Conservation (phyloP, 805 yeast species). For the Diddensiella transvaalensis region DNA sequence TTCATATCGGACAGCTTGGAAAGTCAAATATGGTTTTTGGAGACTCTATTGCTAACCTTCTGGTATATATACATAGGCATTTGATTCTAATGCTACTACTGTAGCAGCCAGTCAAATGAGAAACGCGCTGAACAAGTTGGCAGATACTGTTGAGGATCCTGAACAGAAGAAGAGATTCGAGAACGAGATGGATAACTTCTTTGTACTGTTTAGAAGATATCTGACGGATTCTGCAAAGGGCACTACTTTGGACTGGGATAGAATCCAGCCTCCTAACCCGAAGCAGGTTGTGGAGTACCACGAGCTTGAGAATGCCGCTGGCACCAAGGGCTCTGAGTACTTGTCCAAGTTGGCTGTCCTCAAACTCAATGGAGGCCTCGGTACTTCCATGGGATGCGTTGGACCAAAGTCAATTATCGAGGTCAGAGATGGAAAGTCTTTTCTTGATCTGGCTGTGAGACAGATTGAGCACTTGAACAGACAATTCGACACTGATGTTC, state of each 20-base stretch:
- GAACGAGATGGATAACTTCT: constrained; percentile 90
- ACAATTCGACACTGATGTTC: constrained; percentile 87
- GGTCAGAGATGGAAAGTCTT: constrained; percentile 97
- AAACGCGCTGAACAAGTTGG: constrained; percentile 83
- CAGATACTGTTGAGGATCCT: constrained; percentile 67
- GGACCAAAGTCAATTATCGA: constrained; percentile 97
- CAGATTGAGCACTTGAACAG: constrained; percentile 95
- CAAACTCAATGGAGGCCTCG: constrained; percentile 96
- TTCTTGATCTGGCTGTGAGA: constrained; percentile 90
- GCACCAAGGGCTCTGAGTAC: constrained; percentile 39
- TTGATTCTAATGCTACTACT: constrained; percentile 90
- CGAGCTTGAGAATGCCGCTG: constrained; percentile 42
- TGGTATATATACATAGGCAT: constrained; percentile 46
- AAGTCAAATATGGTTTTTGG: too few relatives aligned
- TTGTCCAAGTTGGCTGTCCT: constrained; percentile 87
- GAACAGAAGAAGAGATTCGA: constrained; percentile 56
- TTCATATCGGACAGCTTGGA: too few relatives aligned
- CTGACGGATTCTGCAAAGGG: constrained; percentile 85
- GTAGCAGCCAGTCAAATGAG: constrained; percentile 98
- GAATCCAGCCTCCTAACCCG: constrained; percentile 83
- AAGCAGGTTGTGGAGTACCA: constrained; percentile 85
- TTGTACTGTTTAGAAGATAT: constrained; percentile 89
- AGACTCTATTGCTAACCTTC: too few relatives aligned
- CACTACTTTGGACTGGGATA: constrained; percentile 86
- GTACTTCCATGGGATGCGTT: constrained; percentile 99